Percentiles rank a stretch among this genome's conserved stretches.
Evolutionary conservation across 2,329 filamentous ascomycete genomes (phyloP).

Genomic region (Talaromyces funiculosus): DNA sequence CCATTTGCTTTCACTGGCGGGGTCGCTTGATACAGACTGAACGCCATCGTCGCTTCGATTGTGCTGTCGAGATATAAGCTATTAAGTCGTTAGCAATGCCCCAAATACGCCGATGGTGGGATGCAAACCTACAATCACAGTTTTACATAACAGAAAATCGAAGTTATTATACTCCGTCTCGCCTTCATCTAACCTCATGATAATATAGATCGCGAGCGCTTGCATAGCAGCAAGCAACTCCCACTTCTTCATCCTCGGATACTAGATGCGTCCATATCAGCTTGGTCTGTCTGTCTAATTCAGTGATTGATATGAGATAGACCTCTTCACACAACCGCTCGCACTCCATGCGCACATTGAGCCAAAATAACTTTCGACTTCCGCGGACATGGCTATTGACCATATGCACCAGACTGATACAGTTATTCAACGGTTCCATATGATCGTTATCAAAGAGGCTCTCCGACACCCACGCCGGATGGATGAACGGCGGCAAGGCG

Average conservation of each 20-base stretch:
- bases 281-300: neutral
- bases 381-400: conserved; percentile 27
- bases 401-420: conserved; percentile 41
- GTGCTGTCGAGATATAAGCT: neutral
- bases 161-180: conserved; percentile 41
- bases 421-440: conserved; percentile 38
- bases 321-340: conserved; percentile 35
- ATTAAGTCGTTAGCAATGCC: neutral
- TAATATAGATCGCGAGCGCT: conserved; percentile 41
- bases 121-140: conserved; percentile 29
- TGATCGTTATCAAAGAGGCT: conserved; percentile 14
- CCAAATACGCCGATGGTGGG: neutral
- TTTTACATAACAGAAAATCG: conserved; percentile 33
- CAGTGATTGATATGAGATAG: conserved; percentile 13
- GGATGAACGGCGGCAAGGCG: conserved; percentile 42
- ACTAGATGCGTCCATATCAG: conserved; percentile 17
- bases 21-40: conserved; percentile 11
- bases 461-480: conserved; percentile 26
- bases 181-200: conserved; percentile 41
- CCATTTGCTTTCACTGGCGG: conserved; percentile 27
- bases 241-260: conserved; percentile 30
- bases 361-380: conserved; percentile 42
- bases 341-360: conserved; percentile 41
- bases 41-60: neutral
- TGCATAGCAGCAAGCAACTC: conserved; percentile 40